Evolutionary conservation across 257 asterid species (phyloP).

Genomic region (Ocimum tenuiflorum): DNA sequence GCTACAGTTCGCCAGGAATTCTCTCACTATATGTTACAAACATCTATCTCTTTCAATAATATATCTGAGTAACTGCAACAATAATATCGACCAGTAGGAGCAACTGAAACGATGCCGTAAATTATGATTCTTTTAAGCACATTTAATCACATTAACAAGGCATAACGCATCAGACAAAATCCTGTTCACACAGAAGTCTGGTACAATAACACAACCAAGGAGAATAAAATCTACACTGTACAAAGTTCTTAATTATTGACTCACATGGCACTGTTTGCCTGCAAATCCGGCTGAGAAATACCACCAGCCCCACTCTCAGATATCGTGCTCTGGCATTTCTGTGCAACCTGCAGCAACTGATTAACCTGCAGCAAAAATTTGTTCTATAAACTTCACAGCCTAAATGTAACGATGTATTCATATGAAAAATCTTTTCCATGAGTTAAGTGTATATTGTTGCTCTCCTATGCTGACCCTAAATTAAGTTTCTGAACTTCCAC

Average conservation of each 20-base stretch:
- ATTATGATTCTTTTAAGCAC: neutral
- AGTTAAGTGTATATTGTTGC: neutral
- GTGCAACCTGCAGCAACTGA: slow-evolving; percentile 85
- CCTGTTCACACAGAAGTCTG: neutral
- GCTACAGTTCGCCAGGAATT: neutral
- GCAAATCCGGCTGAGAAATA: slow-evolving; percentile 68
- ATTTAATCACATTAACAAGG: too few relatives aligned
- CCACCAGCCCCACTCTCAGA: slow-evolving; percentile 79
- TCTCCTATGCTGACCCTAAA: neutral
- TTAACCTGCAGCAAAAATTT: slow-evolving; percentile 53
- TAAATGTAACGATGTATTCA: neutral
- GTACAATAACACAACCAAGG: neutral
- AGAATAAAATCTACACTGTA: neutral
- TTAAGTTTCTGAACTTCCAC: neutral
- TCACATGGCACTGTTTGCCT: slow-evolving; percentile 77
- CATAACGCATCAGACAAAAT: neutral
- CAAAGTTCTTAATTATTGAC: slow-evolving; percentile 17
- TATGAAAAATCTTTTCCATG: neutral
- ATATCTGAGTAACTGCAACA: neutral
- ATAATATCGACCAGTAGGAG: neutral
- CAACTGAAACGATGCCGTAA: neutral
- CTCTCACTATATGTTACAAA: too few relatives aligned
- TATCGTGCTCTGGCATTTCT: slow-evolving; percentile 77
- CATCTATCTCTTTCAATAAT: neutral
- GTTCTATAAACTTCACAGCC: neutral